Base-by-base conservation (phyloP, 2,329 filamentous ascomycete species). In the Escovopsis sp. region DNA sequence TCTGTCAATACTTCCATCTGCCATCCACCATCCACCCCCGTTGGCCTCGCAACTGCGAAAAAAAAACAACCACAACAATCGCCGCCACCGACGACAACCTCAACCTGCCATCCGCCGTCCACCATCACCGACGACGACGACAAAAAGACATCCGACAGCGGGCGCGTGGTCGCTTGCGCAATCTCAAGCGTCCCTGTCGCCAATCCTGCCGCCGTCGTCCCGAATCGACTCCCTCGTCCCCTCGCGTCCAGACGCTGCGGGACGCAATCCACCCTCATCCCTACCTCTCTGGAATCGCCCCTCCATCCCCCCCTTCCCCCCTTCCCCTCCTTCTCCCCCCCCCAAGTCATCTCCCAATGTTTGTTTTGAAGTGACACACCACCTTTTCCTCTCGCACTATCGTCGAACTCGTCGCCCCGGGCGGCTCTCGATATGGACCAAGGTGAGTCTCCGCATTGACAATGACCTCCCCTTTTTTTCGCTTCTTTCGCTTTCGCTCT, bases 41-140 rank as follows among this genome's bases (percentile, higher is more conserved):
- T 60, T 60, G 57, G 56, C 57, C 57, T 58, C 57, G 57, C 57
- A 61, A 60, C 56, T n/a, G n/a, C n/a, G n/a, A 57, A 49, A 46
- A 55, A 57, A 54, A 23, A 23, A 55, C 51, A 58, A 58, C 47
- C 48, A 58, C 54, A 58, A 58, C 53, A 58, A 58, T 49, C 44
- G 39, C 41, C 43, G 39, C 44, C 38, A 44, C 40, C 39, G 41
- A 50, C 45, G 42, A 45, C 34, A 30, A 34, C 33, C 49, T 17
- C 28, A 17, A 45, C 43, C 44, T n/a, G n/a, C n/a, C n/a, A n/a
- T n/a, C n/a, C n/a, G n/a, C n/a, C n/a, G n/a, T n/a, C n/a, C n/a
- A n/a, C n/a, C n/a, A n/a, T n/a, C n/a, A n/a, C n/a, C n/a, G n/a
- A n/a, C n/a, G n/a, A n/a, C n/a, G n/a, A n/a, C n/a, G n/a, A n/a